Conservation (phyloP, 1,139 yeast species). For the Insectozyma bohioensis region DNA sequence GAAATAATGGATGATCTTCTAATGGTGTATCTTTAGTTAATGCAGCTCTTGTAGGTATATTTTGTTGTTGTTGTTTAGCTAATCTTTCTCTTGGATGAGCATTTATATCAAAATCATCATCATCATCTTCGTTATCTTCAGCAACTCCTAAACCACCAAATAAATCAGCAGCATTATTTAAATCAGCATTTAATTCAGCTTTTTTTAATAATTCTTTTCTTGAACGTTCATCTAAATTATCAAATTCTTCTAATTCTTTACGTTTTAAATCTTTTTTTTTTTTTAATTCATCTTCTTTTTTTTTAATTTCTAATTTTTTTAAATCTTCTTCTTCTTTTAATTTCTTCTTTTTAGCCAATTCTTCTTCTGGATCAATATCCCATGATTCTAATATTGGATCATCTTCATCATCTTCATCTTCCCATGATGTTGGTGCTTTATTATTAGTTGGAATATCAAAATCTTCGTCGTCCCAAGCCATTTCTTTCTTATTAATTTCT, state of each 20-base stretch:
- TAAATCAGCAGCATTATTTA: constrained; percentile 89
- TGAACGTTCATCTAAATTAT: constrained; percentile 62
- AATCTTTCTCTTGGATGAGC: constrained; percentile 68
- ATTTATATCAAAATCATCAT: constrained; percentile 32
- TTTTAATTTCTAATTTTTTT: constrained; percentile 38
- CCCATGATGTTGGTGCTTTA: constrained; percentile 51
- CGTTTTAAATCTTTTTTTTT: constrained; percentile 39
- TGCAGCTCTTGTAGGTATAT: constrained; percentile 47
- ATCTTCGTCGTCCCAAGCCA: constrained; percentile 85
- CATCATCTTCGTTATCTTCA: constrained; percentile 33
- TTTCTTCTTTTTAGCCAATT: constrained; percentile 46
- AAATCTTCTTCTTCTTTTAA: constrained; percentile 45
- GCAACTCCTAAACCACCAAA: constrained; percentile 83
- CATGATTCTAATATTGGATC: constrained; percentile 74
- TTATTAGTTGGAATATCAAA: constrained; percentile 65
- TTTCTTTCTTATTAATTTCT: too few relatives aligned
- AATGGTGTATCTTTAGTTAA: constrained; percentile 69
- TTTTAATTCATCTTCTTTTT: constrained; percentile 40
- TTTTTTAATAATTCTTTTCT: constrained; percentile 71
- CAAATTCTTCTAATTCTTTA: constrained; percentile 50
- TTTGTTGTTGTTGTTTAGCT: constrained; percentile 1
- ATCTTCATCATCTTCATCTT: constrained; percentile 85
- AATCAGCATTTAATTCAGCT: constrained; percentile 82
- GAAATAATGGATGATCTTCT: constrained; percentile 74
- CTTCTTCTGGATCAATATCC: constrained; percentile 78